Evolutionary conservation across 179 eudicot species (phyloP).

Genomic region (Silene coronaria): DNA sequence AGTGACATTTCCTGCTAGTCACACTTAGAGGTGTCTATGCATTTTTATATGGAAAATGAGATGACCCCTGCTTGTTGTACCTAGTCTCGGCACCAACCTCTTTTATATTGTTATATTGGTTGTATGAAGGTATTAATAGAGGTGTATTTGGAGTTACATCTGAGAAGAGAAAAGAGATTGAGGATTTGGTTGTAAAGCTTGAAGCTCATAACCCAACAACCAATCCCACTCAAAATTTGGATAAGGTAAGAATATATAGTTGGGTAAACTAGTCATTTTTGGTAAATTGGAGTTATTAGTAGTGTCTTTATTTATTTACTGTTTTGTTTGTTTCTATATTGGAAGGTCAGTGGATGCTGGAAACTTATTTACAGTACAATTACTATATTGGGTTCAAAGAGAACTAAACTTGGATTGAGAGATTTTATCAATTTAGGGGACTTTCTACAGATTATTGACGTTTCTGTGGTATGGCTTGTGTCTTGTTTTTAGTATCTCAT

Average conservation of each 20-base stretch:
- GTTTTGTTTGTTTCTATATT: slow-evolving; percentile 17
- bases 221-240: slow-evolving; percentile 50
- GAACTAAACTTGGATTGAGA: slow-evolving; percentile 92
- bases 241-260: too few relatives aligned
- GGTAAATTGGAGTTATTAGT: too few relatives aligned
- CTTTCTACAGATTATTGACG: slow-evolving; percentile 56
- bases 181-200: slow-evolving; percentile 47
- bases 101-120: background rate
- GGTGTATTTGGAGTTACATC: slow-evolving; percentile 82
- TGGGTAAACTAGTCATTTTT: too few relatives aligned
- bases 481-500: background rate
- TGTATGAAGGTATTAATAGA: slow-evolving; percentile 55
- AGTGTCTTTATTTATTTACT: too few relatives aligned
- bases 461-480: slow-evolving; percentile 55
- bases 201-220: slow-evolving; percentile 70
- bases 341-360: slow-evolving; percentile 77
- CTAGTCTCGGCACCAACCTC: too few relatives aligned
- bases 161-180: slow-evolving; percentile 60
- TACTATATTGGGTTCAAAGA: slow-evolving; percentile 71
- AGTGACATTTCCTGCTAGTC: too few relatives aligned
- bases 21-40: too few relatives aligned
- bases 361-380: slow-evolving; percentile 82
- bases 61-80: too few relatives aligned
- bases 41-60: too few relatives aligned
- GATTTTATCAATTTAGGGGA: slow-evolving; percentile 82